Base-by-base conservation (phyloP, 2,329 filamentous ascomycete genomes). In the Aspergillus eucalypticola region DNA sequence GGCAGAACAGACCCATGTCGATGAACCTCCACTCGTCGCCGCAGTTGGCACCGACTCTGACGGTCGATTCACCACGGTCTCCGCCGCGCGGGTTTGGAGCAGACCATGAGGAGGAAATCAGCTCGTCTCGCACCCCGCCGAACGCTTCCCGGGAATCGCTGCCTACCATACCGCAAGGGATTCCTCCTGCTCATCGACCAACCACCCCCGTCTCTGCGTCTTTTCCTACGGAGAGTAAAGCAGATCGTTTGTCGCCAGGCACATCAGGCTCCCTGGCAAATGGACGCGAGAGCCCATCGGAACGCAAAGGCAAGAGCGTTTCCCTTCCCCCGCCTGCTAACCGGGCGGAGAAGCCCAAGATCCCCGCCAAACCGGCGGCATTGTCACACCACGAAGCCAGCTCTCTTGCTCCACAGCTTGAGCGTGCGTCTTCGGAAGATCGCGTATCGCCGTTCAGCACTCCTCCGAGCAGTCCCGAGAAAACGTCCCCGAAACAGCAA, bases 391-490 rank as follows among this genome's bases (percentile, higher is more conserved):
- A 73, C 65, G 69, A 76, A 42, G 52, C 62, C 6, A 66, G 56
- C 25, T 64, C 67, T 8, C 67, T 76, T 25, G 61, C 72, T 27
- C 74, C 72, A 19, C 65, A 57, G 7, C 60, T 67, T 5, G 71
- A 71, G 19, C 64, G 58, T 8, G 60, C 63, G 1, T 64, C 71
- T 5, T 70, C 73, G 2, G 81, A 83, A 44, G 79, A 80, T 32
- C 77, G 79, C 54, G 70, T 87, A 0, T 96, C 94, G 1, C 93
- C 94, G 0, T 96, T 97, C 71, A 92, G 83, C 69, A 96, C 92
- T 38, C 92, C 92, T 17, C 92, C 93, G 0, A 88, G 87, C 66
- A 94, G 89, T 71, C 84, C 86, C 4, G 87, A 85, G 58, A 88
- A 83, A 56, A 73, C 80, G 0, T 80, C 83, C n/a, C 78, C 71